Evolutionary conservation across 2,329 filamentous ascomycete species (phyloP), one percentile per base, ranked within the genome.

Genomic region (Hypoxylon sp.): DNA sequence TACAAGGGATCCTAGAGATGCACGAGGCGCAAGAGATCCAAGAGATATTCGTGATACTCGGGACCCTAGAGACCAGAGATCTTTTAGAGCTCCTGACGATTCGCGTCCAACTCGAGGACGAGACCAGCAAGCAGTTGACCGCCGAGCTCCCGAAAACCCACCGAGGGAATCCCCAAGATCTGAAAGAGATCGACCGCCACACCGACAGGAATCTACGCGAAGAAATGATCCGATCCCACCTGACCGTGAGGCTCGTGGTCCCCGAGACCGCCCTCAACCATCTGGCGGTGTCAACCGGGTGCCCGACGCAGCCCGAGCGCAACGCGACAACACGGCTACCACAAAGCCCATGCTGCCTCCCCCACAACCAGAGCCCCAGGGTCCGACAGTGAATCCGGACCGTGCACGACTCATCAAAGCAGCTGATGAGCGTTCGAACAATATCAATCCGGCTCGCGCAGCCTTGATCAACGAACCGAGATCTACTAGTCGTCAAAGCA

Each of bases 341-440:
- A 58, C 77, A n/a, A 74, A 80, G 13, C 71, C 78, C 10, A 70
- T 79, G 38, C 67, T 74, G 1, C 70, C 77, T 36, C 75, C 76
- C 41, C 69, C 72, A 3, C 74, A 77, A 30, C 63, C 69, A 3
- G 75, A 78, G 9, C 13, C 72, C 1, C 75, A 79, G 17, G 86
- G 85, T 10, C 84, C 85, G 6, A 79, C 80, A 7, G 85, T 88
- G 72, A 88, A 88, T 66, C 86, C 87, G 1, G 85, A 87, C 56
- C 82, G 87, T 62, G 85, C 86, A 30, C 82, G 85, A 7, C 77
- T 86, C 4, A 82, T 87, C 13, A 72, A 72, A 57, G 71, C 72
- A 5, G 75, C 79, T 17, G 76, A 75, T 41, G 80, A 82, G 32
- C 76, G 78, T 17, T 65, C 79, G 2, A 80, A 82, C 2, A 74